Evolutionary conservation across 768 basidiomycete genomes (phyloP).

Genomic region (Vishniacozyma victoriae): DNA sequence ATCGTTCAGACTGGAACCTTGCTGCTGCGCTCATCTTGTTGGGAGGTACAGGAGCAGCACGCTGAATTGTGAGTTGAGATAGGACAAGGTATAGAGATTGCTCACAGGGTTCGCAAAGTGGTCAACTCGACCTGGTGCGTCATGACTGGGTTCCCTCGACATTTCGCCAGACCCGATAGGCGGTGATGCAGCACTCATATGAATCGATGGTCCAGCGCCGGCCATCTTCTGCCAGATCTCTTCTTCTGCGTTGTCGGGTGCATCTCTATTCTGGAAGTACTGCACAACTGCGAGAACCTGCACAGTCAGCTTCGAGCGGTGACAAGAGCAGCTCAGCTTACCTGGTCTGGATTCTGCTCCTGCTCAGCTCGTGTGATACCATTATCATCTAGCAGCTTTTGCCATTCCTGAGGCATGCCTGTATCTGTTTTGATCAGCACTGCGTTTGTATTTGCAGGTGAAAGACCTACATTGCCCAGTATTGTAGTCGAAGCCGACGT

Average conservation of each 20-base stretch:
- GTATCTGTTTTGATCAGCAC: constrained; percentile 35
- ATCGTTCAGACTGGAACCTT: constrained; percentile 23
- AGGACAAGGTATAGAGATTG: constrained; percentile 1
- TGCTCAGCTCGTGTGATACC: constrained; percentile 92
- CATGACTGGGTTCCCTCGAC: constrained; percentile 35
- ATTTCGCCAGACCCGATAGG: constrained; percentile 24
- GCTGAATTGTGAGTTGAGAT: constrained; percentile 7
- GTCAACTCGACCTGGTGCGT: constrained; percentile 11
- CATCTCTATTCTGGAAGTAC: constrained; percentile 79
- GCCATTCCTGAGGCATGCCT: constrained; percentile 98
- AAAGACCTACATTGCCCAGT: constrained; percentile 71
- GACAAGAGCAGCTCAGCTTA: constrained; percentile 46
- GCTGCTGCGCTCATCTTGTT: constrained; percentile 14
- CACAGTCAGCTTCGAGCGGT: background rate
- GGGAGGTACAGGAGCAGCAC: constrained; percentile 42
- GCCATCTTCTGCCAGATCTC: constrained; percentile 50
- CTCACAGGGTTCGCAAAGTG: constrained; percentile 45
- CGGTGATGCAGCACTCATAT: constrained; percentile 2
- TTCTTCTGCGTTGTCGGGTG: constrained; percentile 52
- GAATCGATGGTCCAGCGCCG: constrained; percentile 26
- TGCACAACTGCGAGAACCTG: constrained; percentile 87
- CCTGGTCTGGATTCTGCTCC: constrained; percentile 94
- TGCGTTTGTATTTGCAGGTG: background rate
- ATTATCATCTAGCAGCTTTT: constrained; percentile 81
- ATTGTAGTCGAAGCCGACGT: constrained; percentile 97